These are phyloP conservation scores for Corymbia citriodora DNA, from an alignment of 441 rosid genomes.

Conservation along the genomic window DNA sequence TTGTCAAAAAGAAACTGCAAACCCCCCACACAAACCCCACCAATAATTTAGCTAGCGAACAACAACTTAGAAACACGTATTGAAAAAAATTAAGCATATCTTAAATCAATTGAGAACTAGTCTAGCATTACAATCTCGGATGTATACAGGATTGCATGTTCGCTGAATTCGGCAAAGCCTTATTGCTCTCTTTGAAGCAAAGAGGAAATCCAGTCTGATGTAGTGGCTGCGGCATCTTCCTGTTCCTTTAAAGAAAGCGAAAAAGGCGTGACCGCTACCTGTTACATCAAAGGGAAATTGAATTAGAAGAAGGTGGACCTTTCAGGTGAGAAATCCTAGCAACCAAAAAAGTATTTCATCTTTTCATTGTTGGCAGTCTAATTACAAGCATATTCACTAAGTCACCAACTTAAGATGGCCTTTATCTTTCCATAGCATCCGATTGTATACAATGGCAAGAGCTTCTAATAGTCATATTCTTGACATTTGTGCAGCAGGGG, in stretches of 20 bases:
- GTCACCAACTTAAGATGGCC: not conserved
- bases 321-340: not conserved
- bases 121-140: not conserved
- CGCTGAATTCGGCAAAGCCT: not conserved
- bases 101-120: not conserved
- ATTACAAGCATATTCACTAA: not conserved
- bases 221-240: not conserved
- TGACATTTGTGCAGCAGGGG: not conserved
- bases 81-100: not conserved
- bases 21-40: not conserved
- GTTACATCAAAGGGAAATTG: not conserved
- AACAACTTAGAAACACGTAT: not conserved
- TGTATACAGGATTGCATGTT: not conserved
- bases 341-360: not conserved
- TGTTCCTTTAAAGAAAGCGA: constrained; percentile 7
- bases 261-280: constrained; percentile 21
- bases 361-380: not conserved
- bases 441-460: not conserved
- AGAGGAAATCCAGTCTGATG: not conserved
- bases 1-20: not conserved
- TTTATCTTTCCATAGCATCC: not conserved
- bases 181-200: not conserved
- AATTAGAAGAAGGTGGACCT: not conserved
- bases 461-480: not conserved
- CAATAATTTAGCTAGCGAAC: not conserved